phyloP scores from a whole-genome alignment of 495 filamentous ascomycete species.

The Aspergillus wentii region DNA sequence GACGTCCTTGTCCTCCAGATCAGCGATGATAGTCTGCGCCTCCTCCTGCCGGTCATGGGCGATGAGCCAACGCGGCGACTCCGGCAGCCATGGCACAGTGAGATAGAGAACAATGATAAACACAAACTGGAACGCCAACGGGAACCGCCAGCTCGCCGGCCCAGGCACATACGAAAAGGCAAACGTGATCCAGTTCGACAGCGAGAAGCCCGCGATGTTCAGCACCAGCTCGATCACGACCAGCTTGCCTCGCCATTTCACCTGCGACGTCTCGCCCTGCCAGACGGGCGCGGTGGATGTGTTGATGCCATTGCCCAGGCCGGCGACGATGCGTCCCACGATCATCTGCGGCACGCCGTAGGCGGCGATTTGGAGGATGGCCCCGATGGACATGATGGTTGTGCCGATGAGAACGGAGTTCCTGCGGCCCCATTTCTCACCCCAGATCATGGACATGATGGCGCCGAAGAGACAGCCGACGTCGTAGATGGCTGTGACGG shows the following conservation, averaged over 20 bases:
- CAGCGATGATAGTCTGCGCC: slow-evolving; percentile 56
- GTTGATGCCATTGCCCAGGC: slow-evolving; percentile 61
- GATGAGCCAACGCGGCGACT: slow-evolving; percentile 70
- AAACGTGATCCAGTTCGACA: slow-evolving; percentile 72
- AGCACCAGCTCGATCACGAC: slow-evolving; percentile 72
- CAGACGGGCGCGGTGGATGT: slow-evolving; percentile 42
- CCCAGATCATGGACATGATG: slow-evolving; percentile 63
- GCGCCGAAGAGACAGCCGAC: slow-evolving; percentile 73
- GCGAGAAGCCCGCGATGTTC: slow-evolving; percentile 61
- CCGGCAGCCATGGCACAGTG: slow-evolving; percentile 57
- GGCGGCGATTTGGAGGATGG: slow-evolving; percentile 57
- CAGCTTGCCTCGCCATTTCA: slow-evolving; percentile 66
- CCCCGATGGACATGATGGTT: slow-evolving; percentile 61
- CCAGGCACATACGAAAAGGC: slow-evolving; percentile 58
- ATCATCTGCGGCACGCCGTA: slow-evolving; percentile 59
- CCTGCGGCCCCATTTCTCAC: slow-evolving; percentile 64
- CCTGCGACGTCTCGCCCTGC: slow-evolving; percentile 65
- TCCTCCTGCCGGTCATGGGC: slow-evolving; percentile 59
- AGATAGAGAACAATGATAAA: slow-evolving; percentile 56
- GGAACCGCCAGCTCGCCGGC: slow-evolving; percentile 66
- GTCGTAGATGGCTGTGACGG: slow-evolving; percentile 62
- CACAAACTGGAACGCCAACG: slow-evolving; percentile 65
- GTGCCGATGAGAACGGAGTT: slow-evolving; percentile 64
- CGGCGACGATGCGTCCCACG: slow-evolving; percentile 61
- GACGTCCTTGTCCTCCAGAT: slow-evolving; percentile 31